Conservation (phyloP, 192 early-diverging fungal genomes). For the Backusella mclennaniae region DNA sequence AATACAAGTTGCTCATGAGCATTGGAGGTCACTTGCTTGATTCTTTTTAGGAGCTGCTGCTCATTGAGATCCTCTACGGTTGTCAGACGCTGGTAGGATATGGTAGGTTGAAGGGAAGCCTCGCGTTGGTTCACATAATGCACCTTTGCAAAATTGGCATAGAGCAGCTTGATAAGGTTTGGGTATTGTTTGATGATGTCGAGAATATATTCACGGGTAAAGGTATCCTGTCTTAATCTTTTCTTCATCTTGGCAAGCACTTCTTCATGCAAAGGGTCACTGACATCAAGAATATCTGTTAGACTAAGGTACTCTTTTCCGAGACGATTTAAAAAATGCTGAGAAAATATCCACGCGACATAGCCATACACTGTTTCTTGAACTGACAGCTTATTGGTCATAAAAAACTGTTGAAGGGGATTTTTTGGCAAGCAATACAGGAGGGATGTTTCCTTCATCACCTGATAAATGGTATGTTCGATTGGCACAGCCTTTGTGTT, state of each 20-base stretch:
- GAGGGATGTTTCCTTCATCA: slow-evolving; percentile 95
- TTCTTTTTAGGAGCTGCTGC: slow-evolving; percentile 87
- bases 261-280: slow-evolving; percentile 85
- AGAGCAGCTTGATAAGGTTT: slow-evolving; percentile 89
- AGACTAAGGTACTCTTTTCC: slow-evolving; percentile 91
- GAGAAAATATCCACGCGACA: slow-evolving; percentile 96
- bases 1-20: slow-evolving; percentile 94
- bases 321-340: slow-evolving; percentile 98
- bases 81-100: slow-evolving; percentile 90
- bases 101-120: slow-evolving; percentile 57
- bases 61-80: slow-evolving; percentile 72
- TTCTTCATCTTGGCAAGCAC: slow-evolving; percentile 98
- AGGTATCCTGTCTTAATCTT: slow-evolving; percentile 93
- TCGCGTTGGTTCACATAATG: slow-evolving; percentile 86
- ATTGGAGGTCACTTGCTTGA: slow-evolving; percentile 88
- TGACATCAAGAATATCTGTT: slow-evolving; percentile 75
- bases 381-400: slow-evolving; percentile 87
- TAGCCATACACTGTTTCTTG: slow-evolving; percentile 97
- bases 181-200: slow-evolving; percentile 96
- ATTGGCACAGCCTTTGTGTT: slow-evolving; percentile 79
- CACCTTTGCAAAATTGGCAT: slow-evolving; percentile 91
- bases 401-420: slow-evolving; percentile 93
- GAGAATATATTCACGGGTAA: slow-evolving; percentile 97
- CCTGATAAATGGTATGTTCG: slow-evolving; percentile 86
- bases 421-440: slow-evolving; percentile 95